A percentile compares a stretch with the other conserved stretches of the same genome.
Evolutionary conservation across 176 grass and related monocot genomes (phyloP).

Genomic region (Elaeis guineensis): DNA sequence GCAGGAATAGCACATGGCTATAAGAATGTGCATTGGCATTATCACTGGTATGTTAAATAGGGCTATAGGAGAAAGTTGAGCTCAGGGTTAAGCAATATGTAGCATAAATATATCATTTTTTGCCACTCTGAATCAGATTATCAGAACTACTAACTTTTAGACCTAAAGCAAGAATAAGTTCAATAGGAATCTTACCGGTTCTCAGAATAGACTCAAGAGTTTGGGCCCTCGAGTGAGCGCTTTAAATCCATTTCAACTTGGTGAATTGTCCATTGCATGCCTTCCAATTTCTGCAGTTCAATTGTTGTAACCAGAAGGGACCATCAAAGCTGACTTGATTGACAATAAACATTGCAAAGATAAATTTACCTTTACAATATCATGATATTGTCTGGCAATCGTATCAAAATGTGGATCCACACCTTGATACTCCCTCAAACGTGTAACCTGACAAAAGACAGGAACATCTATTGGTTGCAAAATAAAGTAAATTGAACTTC

Average conservation of each 20-base stretch:
- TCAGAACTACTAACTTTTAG: too few relatives aligned
- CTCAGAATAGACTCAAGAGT: slow-evolving; percentile 2
- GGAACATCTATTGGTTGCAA: too few relatives aligned
- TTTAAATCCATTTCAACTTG: slow-evolving; percentile 97
- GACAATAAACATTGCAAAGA: background rate
- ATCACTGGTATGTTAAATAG: too few relatives aligned
- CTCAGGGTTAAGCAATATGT: too few relatives aligned
- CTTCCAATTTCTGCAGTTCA: slow-evolving; percentile 74
- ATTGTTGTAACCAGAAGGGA: slow-evolving; percentile 5
- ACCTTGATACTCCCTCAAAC: slow-evolving; percentile 89
- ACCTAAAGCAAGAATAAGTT: too few relatives aligned
- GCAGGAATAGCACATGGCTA: too few relatives aligned
- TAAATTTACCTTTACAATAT: slow-evolving; percentile 66
- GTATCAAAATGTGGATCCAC: slow-evolving; percentile 95
- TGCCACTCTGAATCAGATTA: too few relatives aligned
- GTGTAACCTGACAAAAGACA: slow-evolving; percentile 52
- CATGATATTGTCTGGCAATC: slow-evolving; percentile 93
- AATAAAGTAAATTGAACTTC: too few relatives aligned
- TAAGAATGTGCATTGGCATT: too few relatives aligned
- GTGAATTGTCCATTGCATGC: slow-evolving; percentile 95
- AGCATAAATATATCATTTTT: too few relatives aligned
- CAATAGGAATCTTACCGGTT: too few relatives aligned
- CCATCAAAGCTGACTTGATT: background rate
- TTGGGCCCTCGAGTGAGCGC: slow-evolving; percentile 34
- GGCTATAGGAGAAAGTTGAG: too few relatives aligned